Evolutionary conservation across 1,139 yeast genomes (phyloP), one percentile per base, ranked within the genome.

Genomic region (Taphrina wiesneri): DNA sequence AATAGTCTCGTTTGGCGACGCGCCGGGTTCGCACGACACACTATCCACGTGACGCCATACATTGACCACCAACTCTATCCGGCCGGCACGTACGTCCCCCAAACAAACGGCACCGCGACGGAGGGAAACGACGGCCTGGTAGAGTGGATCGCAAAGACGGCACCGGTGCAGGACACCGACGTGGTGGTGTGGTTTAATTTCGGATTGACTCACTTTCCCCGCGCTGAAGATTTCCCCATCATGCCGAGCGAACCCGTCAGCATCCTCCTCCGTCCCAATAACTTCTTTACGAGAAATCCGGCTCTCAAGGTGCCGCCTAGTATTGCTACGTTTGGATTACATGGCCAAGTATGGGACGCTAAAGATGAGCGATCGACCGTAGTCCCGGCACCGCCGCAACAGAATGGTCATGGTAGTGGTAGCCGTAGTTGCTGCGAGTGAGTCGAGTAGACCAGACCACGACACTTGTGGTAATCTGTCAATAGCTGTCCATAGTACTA

Each of bases 201-300:
- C 74, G 95, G 95, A 73, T 83, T 88, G 71, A 86, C 93, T 52
- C 96, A 88, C 75, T 86, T 87, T 83, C 96, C 96, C 69, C 86
- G 92, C 13, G 93, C 95, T 69, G 95, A 88, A 79, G 96, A 88
- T 77, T 88, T 87, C 86, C 93, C 95, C 69, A 84, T 88, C 71
- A 52, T 52, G 56, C 95, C 95, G 61, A 87, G 91, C 47, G 96
- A 88, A 78, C 87, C 89, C 73, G 85, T 87, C 73, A 85, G 86
- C 69, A 80, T 88, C 71, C 80, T 86, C 79, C 79, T 88, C 75
- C 83, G 93, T 76, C 95, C 95, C 72, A 82, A 93, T 75, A 86
- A 88, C 77, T 84, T 88, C 79, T 88, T 88, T 81, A 78, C 81
- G 49, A 88, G 86, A 75, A 88, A 87, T 75, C 95, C 96, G 43